Conservation (phyloP, 2,329 filamentous ascomycete species). For the Aspergillus thermomutatus region DNA sequence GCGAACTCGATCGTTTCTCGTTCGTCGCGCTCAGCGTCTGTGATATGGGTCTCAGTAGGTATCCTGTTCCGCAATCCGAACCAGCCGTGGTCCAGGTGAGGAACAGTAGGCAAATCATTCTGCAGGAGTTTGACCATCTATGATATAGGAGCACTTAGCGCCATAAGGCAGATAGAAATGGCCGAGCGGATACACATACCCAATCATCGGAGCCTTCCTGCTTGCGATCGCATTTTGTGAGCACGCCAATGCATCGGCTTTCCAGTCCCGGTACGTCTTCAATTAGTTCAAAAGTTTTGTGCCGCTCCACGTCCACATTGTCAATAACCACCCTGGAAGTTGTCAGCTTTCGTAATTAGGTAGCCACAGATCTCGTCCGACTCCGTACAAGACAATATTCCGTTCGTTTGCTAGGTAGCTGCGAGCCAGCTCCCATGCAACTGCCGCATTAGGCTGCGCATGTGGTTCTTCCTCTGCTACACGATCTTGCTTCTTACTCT, state of each 20-base stretch:
- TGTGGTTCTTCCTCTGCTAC: too few relatives aligned
- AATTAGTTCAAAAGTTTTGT: conserved; percentile 8
- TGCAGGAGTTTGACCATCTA: conserved; percentile 16
- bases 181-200: neutral
- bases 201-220: conserved; percentile 13
- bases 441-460: too few relatives aligned
- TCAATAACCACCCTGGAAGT: conserved; percentile 11
- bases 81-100: conserved; percentile 14
- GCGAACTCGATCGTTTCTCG: neutral
- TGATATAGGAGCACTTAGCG: neutral
- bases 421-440: too few relatives aligned
- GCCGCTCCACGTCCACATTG: conserved; percentile 13
- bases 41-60: conserved; percentile 1
- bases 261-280: conserved; percentile 5
- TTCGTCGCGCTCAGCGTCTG: conserved; percentile 10
- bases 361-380: too few relatives aligned
- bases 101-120: conserved; percentile 11
- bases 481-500: too few relatives aligned
- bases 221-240: conserved; percentile 14
- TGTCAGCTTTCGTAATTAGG: too few relatives aligned
- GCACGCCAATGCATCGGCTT: conserved; percentile 12
- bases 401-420: too few relatives aligned
- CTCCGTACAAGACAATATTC: too few relatives aligned
- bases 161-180: too few relatives aligned
- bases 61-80: conserved; percentile 15